These are phyloP conservation scores for Auxenochlorella pyrenoidosa DNA, from an alignment of 139 green algal genomes.

Conservation along the genomic window DNA sequence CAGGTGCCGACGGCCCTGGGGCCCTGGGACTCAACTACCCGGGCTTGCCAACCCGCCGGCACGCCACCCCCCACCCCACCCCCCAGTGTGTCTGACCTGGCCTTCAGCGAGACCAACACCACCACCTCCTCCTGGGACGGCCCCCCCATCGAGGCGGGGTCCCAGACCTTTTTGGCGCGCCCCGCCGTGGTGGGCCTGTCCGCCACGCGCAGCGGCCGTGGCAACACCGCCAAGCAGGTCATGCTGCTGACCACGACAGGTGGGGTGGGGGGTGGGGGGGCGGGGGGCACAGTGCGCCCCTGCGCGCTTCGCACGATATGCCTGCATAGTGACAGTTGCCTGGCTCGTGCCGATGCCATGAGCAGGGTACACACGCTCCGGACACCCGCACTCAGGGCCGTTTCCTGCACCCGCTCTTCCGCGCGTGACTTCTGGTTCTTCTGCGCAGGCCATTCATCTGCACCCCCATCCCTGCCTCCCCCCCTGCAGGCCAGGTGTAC, in stretches of 20 bases:
- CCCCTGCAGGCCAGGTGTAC: constrained; percentile 72
- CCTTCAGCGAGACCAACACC: constrained; percentile 58
- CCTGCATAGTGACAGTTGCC: no score
- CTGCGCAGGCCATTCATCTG: no score
- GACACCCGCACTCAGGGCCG: background rate
- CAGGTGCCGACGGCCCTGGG: no score
- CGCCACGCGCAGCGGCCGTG: constrained; percentile 75
- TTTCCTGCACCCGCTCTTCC: no score
- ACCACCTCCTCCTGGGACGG: constrained; percentile 64
- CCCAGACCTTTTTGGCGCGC: constrained; percentile 1
- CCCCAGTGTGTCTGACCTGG: constrained; percentile 52
- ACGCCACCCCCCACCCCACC: background rate
- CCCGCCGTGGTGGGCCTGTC: constrained; percentile 47
- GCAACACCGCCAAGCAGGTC: constrained; percentile 90
- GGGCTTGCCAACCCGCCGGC: constrained; percentile 36
- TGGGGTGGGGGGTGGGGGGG: background rate
- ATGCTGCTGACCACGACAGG: constrained; percentile 73
- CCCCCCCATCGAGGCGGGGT: constrained; percentile 64
- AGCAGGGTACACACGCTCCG: background rate
- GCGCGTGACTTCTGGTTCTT: no score
- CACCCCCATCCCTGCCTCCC: no score
- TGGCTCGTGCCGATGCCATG: background rate
- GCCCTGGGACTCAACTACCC: no score
- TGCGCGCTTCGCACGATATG: no score
- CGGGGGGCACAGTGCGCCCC: no score